Percentiles rank a stretch among this genome's conserved stretches.
Evolutionary conservation across 106 monocot species (phyloP).

Genomic region (Platanthera guangdongensis): DNA sequence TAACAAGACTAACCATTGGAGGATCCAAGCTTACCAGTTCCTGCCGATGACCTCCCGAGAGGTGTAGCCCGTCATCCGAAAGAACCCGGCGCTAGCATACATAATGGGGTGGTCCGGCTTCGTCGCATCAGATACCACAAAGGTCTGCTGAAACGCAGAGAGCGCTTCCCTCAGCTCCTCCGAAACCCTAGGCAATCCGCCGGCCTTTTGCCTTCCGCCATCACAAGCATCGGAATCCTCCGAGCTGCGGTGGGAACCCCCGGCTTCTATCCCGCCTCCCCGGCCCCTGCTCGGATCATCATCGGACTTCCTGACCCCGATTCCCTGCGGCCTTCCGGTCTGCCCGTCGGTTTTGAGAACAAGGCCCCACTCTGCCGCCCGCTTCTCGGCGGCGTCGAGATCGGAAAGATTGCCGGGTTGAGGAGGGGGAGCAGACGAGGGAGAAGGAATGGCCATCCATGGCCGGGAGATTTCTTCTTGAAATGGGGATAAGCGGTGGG

Average conservation of each 20-base stretch:
- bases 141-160: slow-evolving; percentile 96
- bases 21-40: slow-evolving; percentile 51
- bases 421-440: neutral
- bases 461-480: slow-evolving; percentile 24
- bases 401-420: neutral
- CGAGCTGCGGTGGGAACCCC: slow-evolving; percentile 38
- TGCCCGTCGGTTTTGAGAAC: slow-evolving; percentile 75
- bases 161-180: slow-evolving; percentile 85
- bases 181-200: slow-evolving; percentile 57
- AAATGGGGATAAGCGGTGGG: neutral
- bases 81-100: slow-evolving; percentile 98
- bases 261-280: slow-evolving; percentile 27
- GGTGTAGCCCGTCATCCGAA: slow-evolving; percentile 87
- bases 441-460: slow-evolving; percentile 50
- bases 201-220: slow-evolving; percentile 14
- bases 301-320: slow-evolving; percentile 46
- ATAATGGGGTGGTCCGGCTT: slow-evolving; percentile 70
- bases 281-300: slow-evolving; percentile 18
- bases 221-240: slow-evolving; percentile 46
- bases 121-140: slow-evolving; percentile 87
- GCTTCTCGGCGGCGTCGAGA: slow-evolving; percentile 36
- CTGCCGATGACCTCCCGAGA: slow-evolving; percentile 80
- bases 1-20: neutral
- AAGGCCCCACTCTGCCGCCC: slow-evolving; percentile 96
- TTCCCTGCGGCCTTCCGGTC: slow-evolving; percentile 77